Percentiles rank a stretch among this genome's conserved stretches.
Conservation (phyloP, 331 rosid genomes). For the Phaseolus coccineus region DNA sequence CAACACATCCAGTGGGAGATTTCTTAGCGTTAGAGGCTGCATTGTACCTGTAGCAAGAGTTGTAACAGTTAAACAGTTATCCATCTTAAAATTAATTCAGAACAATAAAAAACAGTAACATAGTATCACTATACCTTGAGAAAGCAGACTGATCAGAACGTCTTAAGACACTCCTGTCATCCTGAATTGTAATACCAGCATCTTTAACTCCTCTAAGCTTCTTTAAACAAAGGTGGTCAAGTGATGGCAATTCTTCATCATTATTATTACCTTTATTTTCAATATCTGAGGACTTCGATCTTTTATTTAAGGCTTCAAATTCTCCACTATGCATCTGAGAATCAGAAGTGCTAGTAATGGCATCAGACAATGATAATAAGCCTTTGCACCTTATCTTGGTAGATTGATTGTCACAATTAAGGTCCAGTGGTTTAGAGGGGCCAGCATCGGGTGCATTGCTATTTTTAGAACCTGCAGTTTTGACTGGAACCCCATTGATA, state of each 20-base stretch:
- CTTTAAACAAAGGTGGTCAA: constrained; percentile 82
- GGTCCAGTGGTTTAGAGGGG: constrained; percentile 56
- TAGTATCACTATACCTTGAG: constrained; percentile 65
- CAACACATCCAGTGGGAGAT: constrained; percentile 66
- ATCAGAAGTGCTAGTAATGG: constrained; percentile 51
- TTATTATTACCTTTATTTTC: constrained; percentile 55
- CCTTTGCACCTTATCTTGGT: constrained; percentile 60
- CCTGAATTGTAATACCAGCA: constrained; percentile 59
- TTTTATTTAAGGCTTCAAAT: constrained; percentile 57
- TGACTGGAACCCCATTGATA: constrained; percentile 53
- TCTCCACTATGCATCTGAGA: constrained; percentile 57
- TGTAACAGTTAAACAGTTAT: background rate
- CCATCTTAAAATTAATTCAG: constrained; percentile 21
- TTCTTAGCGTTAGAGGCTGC: constrained; percentile 66
- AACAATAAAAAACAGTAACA: constrained; percentile 25
- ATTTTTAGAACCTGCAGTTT: constrained; percentile 56
- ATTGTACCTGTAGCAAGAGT: constrained; percentile 65
- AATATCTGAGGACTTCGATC: constrained; percentile 48
- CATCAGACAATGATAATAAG: constrained; percentile 55
- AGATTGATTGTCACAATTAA: constrained; percentile 58
- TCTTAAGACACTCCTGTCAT: constrained; percentile 76
- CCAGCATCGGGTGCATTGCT: constrained; percentile 50
- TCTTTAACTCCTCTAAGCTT: constrained; percentile 73
- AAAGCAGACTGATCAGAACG: constrained; percentile 84
- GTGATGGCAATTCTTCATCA: constrained; percentile 59